Percentiles rank a stretch among this genome's conserved stretches.
phyloP scores from a whole-genome alignment of 225 moss, liverwort and hornwort genomes.

The Sphagnum tenellum region DNA sequence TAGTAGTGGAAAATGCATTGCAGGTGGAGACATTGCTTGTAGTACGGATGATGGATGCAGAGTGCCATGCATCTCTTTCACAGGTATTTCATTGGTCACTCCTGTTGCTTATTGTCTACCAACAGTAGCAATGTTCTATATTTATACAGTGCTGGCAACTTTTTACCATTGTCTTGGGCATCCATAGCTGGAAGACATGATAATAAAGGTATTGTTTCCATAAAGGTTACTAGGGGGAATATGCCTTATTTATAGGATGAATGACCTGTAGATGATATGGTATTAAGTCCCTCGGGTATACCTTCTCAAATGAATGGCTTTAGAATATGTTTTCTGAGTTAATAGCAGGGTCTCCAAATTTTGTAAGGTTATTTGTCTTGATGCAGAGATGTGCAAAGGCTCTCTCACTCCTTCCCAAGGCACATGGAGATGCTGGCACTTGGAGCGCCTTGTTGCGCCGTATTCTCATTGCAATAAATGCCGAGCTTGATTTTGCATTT shows the following conservation, averaged over 20 bases:
- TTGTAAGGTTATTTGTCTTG: not conserved
- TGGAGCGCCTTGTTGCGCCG: conserved; percentile 98
- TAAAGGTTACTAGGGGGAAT: too few species aligned
- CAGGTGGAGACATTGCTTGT: conserved; percentile 91
- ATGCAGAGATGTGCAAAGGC: conserved; percentile 80
- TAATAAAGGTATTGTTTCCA: too few species aligned
- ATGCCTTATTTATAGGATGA: too few species aligned
- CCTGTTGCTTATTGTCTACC: too few species aligned
- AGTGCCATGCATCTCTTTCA: conserved; percentile 61
- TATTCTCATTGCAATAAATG: conserved; percentile 88
- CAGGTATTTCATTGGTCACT: conserved; percentile 29
- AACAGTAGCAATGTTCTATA: too few species aligned
- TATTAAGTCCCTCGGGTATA: not conserved
- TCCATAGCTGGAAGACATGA: too few species aligned
- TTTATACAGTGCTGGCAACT: too few species aligned
- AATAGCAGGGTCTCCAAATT: too few species aligned
- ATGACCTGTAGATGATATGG: too few species aligned
- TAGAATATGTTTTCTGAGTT: too few species aligned
- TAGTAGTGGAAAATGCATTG: not conserved
- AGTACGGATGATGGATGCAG: conserved; percentile 85
- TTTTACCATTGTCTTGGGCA: too few species aligned
- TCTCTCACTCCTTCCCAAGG: conserved; percentile 89
- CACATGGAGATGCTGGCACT: conserved; percentile 79
- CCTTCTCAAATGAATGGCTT: not conserved
- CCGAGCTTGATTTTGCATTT: conserved; percentile 92